Evolutionary conservation across 1,139 yeast genomes (phyloP), one percentile per base, ranked within the genome.

Genomic region (Magnusiomyces fungicola): DNA sequence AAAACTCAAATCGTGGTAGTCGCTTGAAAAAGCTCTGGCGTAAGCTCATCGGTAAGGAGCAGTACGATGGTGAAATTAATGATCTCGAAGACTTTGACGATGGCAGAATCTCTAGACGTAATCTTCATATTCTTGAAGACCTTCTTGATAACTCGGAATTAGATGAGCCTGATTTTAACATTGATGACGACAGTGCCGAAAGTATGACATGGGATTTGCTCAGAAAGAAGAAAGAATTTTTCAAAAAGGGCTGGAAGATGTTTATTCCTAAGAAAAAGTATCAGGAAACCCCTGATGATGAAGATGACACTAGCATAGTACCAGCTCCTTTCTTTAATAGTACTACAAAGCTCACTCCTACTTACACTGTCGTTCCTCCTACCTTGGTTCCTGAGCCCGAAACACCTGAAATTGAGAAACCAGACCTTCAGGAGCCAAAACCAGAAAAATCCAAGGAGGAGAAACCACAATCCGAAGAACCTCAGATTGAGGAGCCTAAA

Each of bases 161-260:
- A 7, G 30, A 7, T 27, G 30, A 27, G 30, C 12, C 30, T 27
- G 7, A 7, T 7, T 7, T 7, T 27, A 7, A 7, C 30, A n/a
- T 14, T 40, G 29, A 16, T 43, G 36, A 14, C 41, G 36, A 22
- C 48, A 39, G n/a, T 47, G 44, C 25, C 2, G 25, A 10, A 42
- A 29, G 37, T 25, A 18, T n/a, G 24, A 39, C n/a, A 21, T 25
- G 18, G 21, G 21, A 27, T n/a, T n/a, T 21, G 27, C 30, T 25
- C 14, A n/a, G 33, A 3, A 19, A 25, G 22, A 39, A n/a, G 21
- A 24, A 27, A 30, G 30, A 36, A 19, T 19, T 16, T 36, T 36
- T 36, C 14, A 36, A 36, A n/a, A 21, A 21, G 5, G 23, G 23
- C 12, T 36, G 39, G 39, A 36, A 36, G 5, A 21, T 16, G 39